Evolutionary conservation across 2,329 filamentous ascomycete genomes (phyloP), one percentile per base, ranked within the genome.

Genomic region (Exophiala bonariae): DNA sequence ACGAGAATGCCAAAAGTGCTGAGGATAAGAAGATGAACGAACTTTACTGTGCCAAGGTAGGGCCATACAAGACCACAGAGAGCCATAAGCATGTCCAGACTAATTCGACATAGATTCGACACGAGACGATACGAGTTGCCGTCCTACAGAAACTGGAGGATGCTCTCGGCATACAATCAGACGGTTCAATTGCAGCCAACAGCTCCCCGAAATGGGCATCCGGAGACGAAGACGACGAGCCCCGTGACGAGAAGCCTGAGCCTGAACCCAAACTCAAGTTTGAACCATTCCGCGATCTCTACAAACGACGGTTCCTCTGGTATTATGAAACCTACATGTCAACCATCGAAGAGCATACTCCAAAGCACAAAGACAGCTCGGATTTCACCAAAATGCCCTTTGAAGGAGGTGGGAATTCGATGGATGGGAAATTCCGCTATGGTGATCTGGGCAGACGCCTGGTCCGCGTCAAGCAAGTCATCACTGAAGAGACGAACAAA

Each of bases 291-390:
- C 85, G 83, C 57, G 92, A 97, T 61, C 75, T 96, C 4, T 88
- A 86, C 76, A 97, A 97, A 69, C 83, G 87, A 30, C 83, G 91
- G 1, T 96, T 97, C 63, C 73, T 97, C 11, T 97, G 93, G 93
- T 97, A 97, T 69, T 95, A 88, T 66, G 87, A 95, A 57, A 87
- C 87, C 3, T 97, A 97, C 62, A 73, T 93, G 17, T 73, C 78
- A 3, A 79, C 85, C 1, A 83, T 95, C 41, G 76, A 82, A 30
- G 77, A 82, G 50, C 86, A 84, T 20, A 66, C 71, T 22, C 66
- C 72, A 19, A 81, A 87, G 57, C 80, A 85, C 45, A 77, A 79
- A 51, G 81, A 85, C 50, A 79, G 81, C 2, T 71, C 81, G 30
- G 52, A 64, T 1, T 97, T 99, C 61, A 67, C 73, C n/a, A 79